Base-by-base conservation (phyloP, 2,329 filamentous ascomycete genomes). In the Colletotrichum orchidophilum region DNA sequence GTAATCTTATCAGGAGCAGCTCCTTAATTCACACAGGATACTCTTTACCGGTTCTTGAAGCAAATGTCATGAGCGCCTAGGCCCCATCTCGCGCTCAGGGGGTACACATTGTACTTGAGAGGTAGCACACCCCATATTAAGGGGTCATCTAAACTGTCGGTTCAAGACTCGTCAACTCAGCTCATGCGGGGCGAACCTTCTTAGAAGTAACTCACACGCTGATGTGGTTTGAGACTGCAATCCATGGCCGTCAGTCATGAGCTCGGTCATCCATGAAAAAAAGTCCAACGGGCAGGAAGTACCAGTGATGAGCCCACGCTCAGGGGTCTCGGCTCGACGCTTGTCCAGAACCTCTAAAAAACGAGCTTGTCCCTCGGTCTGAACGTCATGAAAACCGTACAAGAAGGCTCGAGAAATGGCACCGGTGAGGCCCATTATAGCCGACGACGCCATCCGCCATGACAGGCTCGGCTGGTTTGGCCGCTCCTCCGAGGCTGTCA, bases 51-150 rank as follows among this genome's bases (percentile, higher is more conserved):
- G 79, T 94, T 96, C 77, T 92, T 92, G 81, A 97, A 99, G 83
- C 95, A 98, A 71, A 99, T 95, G 81, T 99, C 96, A 80, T 98
- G 94, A 77, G 95, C 97, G 27, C 94, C 96, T 65, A 99, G 88
- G 11, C 92, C 91, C 94, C 95, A 98, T 80, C 96, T 90, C 77
- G 95, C 87, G 78, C 95, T 96, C 66, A 88, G 86, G 24, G 93
- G 90, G 70, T 91, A 90, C 77, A 93, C 90, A 74, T 89, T 84
- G 78, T 96, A 94, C 60, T 88, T 87, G 55, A 94, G 81, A 1
- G 96, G 96, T 4, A 99, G 84, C 42, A 94, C 90, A 21, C 96
- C 96, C 96, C 96, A 99, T 75, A 98, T 91, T 70, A 98, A 83
- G 29, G 96, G 96, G 83, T 99, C 96, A 82, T 99, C 96, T 76